Base-by-base conservation (phyloP, 2,329 filamentous ascomycete species). In the Aurifilum marmelostoma region DNA sequence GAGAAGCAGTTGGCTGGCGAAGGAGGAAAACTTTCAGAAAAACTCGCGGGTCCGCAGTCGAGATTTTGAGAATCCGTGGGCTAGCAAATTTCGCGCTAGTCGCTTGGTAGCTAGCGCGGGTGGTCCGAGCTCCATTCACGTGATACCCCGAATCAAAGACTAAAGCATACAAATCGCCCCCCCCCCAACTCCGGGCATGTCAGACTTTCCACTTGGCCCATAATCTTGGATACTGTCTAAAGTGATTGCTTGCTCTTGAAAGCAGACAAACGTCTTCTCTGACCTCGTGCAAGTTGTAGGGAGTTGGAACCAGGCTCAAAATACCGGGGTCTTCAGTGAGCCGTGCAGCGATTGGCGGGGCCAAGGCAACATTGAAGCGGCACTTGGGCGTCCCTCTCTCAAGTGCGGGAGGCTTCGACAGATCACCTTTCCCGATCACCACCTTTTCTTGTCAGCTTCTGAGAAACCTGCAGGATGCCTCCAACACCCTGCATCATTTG, bases 401-500 rank as follows among this genome's bases (percentile, higher is more conserved):
- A 18, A 56, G 27, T 12, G 14, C 27, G 21, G 43, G 7, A n/a
- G 43, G 21, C 52, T 37, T 18, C 16, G n/a, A 34, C 29, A 59
- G 7, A 21, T 14, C 8, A n/a, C 12, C 29, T 12, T 37, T 11
- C 24, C 21, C 18, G 56, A 37, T 14, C 56, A 37, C 9, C 16
- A 14, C 21, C 32, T 32, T 32, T 63, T 14, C 7, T 63, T 9
- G 34, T 29, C 18, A 11, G 41, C n/a, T 7, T 21, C 34, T 32
- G 14, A 11, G 61, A n/a, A 16, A 18, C 9, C 39, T 27, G 27
- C 61, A 63, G 75, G 34, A 97, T 97, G 95, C 85, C 94, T 9
- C 93, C 94, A 29, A 85, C 87, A 27, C 82, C 86, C 29, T 99
- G 96, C 78, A 88, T 89, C 65, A 83, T 90, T 72, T 99, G 96